Conservation (phyloP, 2,329 filamentous ascomycete genomes). For the Fusarium sp. region DNA sequence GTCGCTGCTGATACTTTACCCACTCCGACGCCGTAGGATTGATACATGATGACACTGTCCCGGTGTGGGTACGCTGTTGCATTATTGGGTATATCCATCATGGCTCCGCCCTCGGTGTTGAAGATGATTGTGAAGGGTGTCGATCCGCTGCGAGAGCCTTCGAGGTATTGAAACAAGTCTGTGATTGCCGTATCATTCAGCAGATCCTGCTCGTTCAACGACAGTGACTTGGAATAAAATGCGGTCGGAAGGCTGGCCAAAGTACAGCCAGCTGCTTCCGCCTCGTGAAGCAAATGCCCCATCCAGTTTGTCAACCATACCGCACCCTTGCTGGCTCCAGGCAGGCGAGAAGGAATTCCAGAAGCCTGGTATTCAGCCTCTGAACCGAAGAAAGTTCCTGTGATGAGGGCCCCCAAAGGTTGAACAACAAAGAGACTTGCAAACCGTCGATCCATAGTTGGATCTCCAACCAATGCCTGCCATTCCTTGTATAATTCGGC, state of each 20-base stretch:
- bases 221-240: constrained; percentile 71
- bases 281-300: constrained; percentile 66
- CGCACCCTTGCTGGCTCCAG: constrained; percentile 53
- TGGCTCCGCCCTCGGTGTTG: constrained; percentile 70
- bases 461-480: constrained; percentile 68
- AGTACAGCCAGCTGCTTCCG: constrained; percentile 62
- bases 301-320: constrained; percentile 73
- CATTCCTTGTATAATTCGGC: constrained; percentile 66
- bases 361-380: constrained; percentile 65
- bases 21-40: constrained; percentile 69
- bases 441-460: constrained; percentile 68
- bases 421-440: constrained; percentile 67
- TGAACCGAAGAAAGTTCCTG: constrained; percentile 72
- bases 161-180: constrained; percentile 66
- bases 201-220: constrained; percentile 62
- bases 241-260: constrained; percentile 60
- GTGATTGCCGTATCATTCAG: constrained; percentile 60
- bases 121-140: constrained; percentile 72
- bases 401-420: constrained; percentile 66
- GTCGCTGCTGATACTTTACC: constrained; percentile 60
- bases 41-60: constrained; percentile 73
- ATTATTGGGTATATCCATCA: constrained; percentile 66
- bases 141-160: constrained; percentile 62
- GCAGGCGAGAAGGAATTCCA: constrained; percentile 63
- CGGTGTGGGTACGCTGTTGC: constrained; percentile 73